Evolutionary conservation across 2,329 filamentous ascomycete genomes (phyloP), one percentile per base, ranked within the genome.

Genomic region (Huntiella bhutanensis): DNA sequence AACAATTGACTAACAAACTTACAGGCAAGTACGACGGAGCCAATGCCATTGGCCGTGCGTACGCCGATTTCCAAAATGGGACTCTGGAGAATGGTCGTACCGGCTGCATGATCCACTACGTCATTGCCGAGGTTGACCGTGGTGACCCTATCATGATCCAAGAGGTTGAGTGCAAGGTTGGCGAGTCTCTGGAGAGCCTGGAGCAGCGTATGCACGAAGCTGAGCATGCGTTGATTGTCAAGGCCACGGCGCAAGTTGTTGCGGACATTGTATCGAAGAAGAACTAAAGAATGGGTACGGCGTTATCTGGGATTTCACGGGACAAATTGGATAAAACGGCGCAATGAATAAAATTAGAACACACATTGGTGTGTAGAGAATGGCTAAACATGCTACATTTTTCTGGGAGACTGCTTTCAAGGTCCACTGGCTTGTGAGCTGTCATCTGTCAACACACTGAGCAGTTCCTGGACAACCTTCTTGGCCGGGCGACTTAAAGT

Each of bases 61-160:
- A 76, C 61, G 69, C 73, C 41, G 84, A 83, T 48, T 86, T 82
- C 58, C 61, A 77, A 57, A 64, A 62, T 2, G 71, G 72, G 4
- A 71, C 70, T 52, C 71, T 84, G 7, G 72, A 77, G 55, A 70
- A 81, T 53, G 70, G 71, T 52, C 71, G 69, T 52, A 92, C 86
- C 0, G 86, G 87, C 1, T 78, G 92, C 46, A 94, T 93, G 87
- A 76, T 85, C 12, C 86, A 94, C 63, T 80, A 87, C 61, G 85
- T 93, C 41, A 77, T 82, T 51, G 67, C 64, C 6, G 75, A 88
- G 59, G 84, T 94, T 46, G 86, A 94, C 63, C 72, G 80, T 56
- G 86, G 86, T 2, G 67, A 72, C 52, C 78, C 82, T 7, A 80
- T 93, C 54, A 56, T 87, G 51, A 71, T 78, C 2, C 61, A 69